These are phyloP conservation scores for Phytopythium mirpurense DNA, from an alignment of 352 stramenopile genomes.

Conservation along the genomic window DNA sequence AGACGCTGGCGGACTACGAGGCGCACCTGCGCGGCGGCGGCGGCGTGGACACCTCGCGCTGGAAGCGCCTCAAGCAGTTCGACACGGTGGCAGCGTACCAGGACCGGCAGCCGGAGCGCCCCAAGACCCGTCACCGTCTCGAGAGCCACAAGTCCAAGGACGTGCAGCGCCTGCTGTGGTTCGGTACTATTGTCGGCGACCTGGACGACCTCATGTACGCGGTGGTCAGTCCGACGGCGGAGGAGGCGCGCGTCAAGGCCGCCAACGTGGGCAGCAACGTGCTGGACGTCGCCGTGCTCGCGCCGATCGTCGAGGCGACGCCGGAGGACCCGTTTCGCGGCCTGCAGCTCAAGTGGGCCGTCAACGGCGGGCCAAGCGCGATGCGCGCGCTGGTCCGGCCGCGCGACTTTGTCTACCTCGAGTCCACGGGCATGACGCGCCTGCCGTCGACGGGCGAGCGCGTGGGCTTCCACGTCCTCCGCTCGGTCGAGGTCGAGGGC, in stretches of 20 bases:
- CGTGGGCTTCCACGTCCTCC: constrained; percentile 34
- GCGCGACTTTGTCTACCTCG: constrained; percentile 53
- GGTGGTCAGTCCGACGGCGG: constrained; percentile 14
- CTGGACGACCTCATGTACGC: constrained; percentile 44
- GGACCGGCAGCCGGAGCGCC: constrained; percentile 20
- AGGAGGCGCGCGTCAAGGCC: constrained; percentile 27
- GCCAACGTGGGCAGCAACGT: constrained; percentile 27
- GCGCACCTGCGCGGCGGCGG: constrained; percentile 13
- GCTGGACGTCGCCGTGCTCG: constrained; percentile 42
- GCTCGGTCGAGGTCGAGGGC: constrained; percentile 21
- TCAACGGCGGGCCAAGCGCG: constrained; percentile 39
- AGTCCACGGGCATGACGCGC: constrained; percentile 38
- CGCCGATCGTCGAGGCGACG: constrained; percentile 27
- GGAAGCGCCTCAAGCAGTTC: constrained; percentile 29
- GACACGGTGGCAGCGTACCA: constrained; percentile 31
- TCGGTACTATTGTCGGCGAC: constrained; percentile 25
- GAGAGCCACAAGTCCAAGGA: constrained; percentile 7
- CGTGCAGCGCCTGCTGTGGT: constrained; percentile 32
- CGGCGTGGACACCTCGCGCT: constrained; percentile 17
- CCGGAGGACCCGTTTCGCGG: constrained; percentile 32
- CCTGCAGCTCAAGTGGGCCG: constrained; percentile 43
- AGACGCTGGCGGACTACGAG: constrained; percentile 26
- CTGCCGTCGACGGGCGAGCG: constrained; percentile 29
- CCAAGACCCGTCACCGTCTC: no score
- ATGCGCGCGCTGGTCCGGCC: constrained; percentile 41